phyloP scores from a whole-genome alignment of 805 yeast species.

The Candida corydali region DNA sequence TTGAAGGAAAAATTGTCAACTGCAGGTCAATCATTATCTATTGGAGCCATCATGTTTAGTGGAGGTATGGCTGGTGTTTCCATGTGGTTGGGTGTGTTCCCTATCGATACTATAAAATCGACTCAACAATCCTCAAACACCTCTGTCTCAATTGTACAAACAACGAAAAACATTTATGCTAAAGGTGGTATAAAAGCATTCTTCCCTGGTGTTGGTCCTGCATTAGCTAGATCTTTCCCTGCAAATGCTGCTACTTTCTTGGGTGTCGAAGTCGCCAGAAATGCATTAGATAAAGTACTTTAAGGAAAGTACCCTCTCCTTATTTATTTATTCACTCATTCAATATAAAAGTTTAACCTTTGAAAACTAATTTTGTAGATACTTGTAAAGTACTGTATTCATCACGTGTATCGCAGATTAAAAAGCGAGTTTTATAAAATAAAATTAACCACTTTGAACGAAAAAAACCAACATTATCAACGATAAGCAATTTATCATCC shows the following conservation, averaged over 20 bases:
- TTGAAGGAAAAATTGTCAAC: slow-evolving; percentile 60
- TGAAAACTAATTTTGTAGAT: no score
- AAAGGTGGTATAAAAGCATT: slow-evolving; percentile 85
- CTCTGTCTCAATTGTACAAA: slow-evolving; percentile 53
- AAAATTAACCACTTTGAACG: slow-evolving; percentile 2
- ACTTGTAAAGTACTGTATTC: no score
- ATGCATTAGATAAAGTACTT: slow-evolving; percentile 33
- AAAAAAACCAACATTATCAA: slow-evolving; percentile 2
- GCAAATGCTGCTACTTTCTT: slow-evolving; percentile 99
- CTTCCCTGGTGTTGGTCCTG: slow-evolving; percentile 98
- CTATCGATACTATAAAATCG: slow-evolving; percentile 90
- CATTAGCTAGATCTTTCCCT: slow-evolving; percentile 90
- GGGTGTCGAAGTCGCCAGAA: slow-evolving; percentile 82
- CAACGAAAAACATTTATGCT: slow-evolving; percentile 63
- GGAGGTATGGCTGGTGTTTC: slow-evolving; percentile 97
- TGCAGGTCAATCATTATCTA: slow-evolving; percentile 51
- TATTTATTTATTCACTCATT: not conserved
- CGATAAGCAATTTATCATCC: slow-evolving; percentile 4
- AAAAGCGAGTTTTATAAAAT: not conserved
- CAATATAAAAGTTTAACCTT: not conserved
- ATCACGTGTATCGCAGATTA: not conserved
- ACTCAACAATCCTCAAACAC: slow-evolving; percentile 65
- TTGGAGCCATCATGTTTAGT: slow-evolving; percentile 75
- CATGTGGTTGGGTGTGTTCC: slow-evolving; percentile 97
- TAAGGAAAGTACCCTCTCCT: no score